Conservation (phyloP, 352 stramenopile species). For the Saprolegnia parasitica region DNA sequence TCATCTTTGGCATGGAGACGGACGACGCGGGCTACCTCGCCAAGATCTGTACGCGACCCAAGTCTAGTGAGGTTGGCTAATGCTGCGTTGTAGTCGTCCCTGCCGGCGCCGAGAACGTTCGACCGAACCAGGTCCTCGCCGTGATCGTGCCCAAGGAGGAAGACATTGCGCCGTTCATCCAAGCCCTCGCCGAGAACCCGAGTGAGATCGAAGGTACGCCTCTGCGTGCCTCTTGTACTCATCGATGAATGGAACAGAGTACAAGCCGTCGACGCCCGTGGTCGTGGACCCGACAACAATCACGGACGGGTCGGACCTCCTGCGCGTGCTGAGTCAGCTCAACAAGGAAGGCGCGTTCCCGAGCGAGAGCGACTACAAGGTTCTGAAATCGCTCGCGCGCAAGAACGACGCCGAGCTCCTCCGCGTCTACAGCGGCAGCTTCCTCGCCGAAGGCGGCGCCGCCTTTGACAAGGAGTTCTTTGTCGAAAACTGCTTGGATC, state of each 20-base stretch:
- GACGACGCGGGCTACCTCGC: constrained; percentile 77
- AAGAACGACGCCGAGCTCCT: constrained; percentile 78
- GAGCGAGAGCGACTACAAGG: constrained; percentile 62
- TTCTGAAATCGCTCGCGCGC: constrained; percentile 77
- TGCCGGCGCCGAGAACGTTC: constrained; percentile 48
- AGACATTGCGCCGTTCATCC: constrained; percentile 60
- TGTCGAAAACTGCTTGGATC: constrained; percentile 72
- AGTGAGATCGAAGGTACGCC: constrained; percentile 51
- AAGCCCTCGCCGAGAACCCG: constrained; percentile 49
- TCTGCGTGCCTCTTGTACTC: neutral
- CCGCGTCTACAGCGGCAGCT: constrained; percentile 75
- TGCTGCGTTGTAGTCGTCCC: constrained; percentile 47
- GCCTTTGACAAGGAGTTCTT: constrained; percentile 80
- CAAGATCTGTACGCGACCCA: constrained; percentile 49
- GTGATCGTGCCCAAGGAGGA: constrained; percentile 65
- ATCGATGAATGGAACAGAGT: neutral
- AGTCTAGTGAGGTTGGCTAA: neutral
- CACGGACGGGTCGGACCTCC: constrained; percentile 52
- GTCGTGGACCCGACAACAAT: neutral
- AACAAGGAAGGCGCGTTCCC: constrained; percentile 73
- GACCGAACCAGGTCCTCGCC: constrained; percentile 61
- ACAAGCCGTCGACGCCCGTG: constrained; percentile 7
- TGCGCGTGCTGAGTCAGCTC: constrained; percentile 68
- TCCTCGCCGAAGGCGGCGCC: constrained; percentile 38
- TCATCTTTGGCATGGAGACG: constrained; percentile 72